A percentile compares a stretch with the other conserved stretches of the same genome.
Conservation (phyloP, 345 rosid genomes). For the Zanthoxylum bungeanum region DNA sequence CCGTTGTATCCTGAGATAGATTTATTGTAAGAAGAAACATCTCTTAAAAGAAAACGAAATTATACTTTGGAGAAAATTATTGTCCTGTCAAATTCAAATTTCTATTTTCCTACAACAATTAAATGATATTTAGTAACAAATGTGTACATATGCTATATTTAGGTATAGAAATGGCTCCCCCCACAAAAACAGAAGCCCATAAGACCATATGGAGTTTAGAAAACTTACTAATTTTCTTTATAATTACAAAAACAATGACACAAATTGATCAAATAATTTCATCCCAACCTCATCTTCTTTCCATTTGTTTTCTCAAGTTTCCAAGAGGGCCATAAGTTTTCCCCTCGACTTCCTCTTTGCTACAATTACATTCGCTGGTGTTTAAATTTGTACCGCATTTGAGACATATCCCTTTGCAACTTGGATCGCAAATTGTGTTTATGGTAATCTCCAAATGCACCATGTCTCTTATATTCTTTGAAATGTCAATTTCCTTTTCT, state of each 20-base stretch:
- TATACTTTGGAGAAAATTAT: no score
- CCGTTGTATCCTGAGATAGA: no score
- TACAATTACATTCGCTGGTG: constrained; percentile 56
- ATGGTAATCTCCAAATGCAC: constrained; percentile 77
- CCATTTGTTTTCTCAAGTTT: constrained; percentile 64
- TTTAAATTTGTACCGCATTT: constrained; percentile 78
- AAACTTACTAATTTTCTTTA: background rate
- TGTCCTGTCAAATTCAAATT: no score
- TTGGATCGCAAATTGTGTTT: constrained; percentile 58
- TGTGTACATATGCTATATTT: background rate
- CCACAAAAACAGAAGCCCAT: background rate
- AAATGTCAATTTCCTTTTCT: constrained; percentile 72
- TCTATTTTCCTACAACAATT: no score
- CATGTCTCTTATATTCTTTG: constrained; percentile 76
- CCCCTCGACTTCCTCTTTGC: constrained; percentile 35
- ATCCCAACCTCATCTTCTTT: constrained; percentile 18
- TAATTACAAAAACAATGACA: background rate
- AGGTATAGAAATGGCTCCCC: background rate
- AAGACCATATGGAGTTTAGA: background rate
- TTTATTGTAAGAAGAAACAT: no score
- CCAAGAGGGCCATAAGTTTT: constrained; percentile 64
- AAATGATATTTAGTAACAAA: background rate
- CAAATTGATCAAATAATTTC: background rate
- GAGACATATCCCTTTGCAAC: constrained; percentile 78
- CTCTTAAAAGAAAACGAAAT: no score